Evolutionary conservation across 1,284 basidiomycete species (phyloP).

Genomic region (Meripilus lineatus): DNA sequence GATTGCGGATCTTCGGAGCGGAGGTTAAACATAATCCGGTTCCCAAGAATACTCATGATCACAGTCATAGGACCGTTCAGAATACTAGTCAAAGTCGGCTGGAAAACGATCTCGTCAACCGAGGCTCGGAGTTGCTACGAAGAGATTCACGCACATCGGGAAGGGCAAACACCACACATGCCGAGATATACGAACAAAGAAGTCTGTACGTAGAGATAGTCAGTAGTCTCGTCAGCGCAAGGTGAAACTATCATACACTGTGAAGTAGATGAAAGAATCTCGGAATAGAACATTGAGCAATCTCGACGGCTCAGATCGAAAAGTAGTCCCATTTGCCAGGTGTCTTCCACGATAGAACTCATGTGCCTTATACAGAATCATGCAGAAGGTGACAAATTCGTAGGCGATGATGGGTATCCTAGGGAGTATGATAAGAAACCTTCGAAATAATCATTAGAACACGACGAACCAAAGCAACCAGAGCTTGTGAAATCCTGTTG

Average conservation of each 20-base stretch:
- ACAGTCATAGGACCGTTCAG: not conserved
- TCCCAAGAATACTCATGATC: not conserved
- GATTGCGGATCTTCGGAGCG: not conserved
- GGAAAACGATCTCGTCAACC: not conserved
- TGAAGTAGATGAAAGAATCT: slow-evolving; percentile 1
- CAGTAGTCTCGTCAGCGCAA: not conserved
- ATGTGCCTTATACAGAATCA: slow-evolving; percentile 1
- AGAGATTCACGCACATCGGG: not conserved
- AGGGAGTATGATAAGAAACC: not conserved
- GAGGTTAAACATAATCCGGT: not conserved
- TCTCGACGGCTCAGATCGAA: not conserved
- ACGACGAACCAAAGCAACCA: not conserved
- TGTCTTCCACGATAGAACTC: not conserved
- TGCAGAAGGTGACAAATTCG: not conserved
- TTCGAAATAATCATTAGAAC: not conserved
- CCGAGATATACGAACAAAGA: not conserved
- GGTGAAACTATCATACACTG: not conserved
- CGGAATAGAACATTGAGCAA: not conserved
- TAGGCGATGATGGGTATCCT: slow-evolving; percentile 1
- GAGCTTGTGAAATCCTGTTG: not conserved
- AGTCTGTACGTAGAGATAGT: not conserved
- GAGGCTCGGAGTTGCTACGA: not conserved
- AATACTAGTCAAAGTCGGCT: not conserved
- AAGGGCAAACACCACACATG: not conserved
- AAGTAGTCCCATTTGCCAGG: not conserved